A percentile compares a stretch with the other conserved stretches of the same genome.
phyloP scores from a whole-genome alignment of 441 rosid species.

The Pelargonium myrrhifolium region DNA sequence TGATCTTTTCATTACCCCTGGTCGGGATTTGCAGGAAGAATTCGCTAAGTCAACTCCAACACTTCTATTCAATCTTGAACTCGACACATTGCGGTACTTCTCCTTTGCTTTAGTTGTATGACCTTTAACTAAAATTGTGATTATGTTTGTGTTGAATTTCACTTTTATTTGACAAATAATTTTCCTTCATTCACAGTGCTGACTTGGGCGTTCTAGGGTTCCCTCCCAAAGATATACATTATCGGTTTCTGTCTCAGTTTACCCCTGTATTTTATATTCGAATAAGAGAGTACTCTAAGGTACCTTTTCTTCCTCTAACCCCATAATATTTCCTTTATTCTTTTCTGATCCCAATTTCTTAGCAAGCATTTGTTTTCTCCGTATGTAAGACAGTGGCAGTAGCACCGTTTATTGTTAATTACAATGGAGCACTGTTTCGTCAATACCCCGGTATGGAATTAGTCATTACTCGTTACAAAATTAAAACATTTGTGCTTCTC shows the following conservation, averaged over 20 bases:
- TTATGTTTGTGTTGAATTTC: constrained; percentile 12
- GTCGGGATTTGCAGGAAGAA: constrained; percentile 51
- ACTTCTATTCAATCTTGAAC: constrained; percentile 86
- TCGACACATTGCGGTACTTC: constrained; percentile 79
- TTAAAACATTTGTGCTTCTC: background rate
- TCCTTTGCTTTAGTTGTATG: constrained; percentile 8
- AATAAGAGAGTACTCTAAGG: constrained; percentile 93
- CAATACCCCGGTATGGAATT: constrained; percentile 68
- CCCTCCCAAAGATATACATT: constrained; percentile 87
- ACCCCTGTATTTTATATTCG: constrained; percentile 74
- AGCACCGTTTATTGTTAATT: constrained; percentile 78
- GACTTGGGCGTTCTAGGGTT: constrained; percentile 89
- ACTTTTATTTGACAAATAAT: constrained; percentile 15
- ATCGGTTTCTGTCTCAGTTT: constrained; percentile 84
- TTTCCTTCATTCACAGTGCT: constrained; percentile 50
- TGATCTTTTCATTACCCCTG: constrained; percentile 6
- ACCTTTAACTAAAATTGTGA: constrained; percentile 10
- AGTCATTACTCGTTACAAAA: background rate
- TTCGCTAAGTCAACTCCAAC: constrained; percentile 71
- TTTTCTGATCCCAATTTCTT: constrained; percentile 19
- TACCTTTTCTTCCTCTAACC: constrained; percentile 24
- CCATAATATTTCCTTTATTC: constrained; percentile 6
- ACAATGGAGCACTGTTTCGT: constrained; percentile 84
- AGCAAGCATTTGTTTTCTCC: constrained; percentile 24
- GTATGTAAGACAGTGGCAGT: constrained; percentile 74